Conservation (phyloP, 805 yeast genomes). For the Candida michaelii region DNA sequence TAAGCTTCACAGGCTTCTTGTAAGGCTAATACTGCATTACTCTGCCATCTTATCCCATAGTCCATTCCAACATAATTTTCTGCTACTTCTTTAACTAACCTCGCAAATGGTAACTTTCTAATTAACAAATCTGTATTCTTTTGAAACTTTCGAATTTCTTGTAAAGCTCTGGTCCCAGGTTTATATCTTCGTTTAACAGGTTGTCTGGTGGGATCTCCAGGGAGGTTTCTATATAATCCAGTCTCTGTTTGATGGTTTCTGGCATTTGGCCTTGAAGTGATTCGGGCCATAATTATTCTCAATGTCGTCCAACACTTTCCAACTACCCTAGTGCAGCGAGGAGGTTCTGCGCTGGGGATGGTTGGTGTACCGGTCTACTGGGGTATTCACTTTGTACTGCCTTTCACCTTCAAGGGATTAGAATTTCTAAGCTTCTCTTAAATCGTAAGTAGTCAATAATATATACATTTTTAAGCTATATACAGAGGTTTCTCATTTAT, state of each 20-base stretch:
- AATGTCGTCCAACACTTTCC: no score
- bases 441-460: no score
- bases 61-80: slow-evolving; percentile 54
- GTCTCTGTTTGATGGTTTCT: slow-evolving; percentile 10
- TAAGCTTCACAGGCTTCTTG: slow-evolving; percentile 85
- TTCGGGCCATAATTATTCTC: slow-evolving; percentile 6
- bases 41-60: slow-evolving; percentile 72
- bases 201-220: slow-evolving; percentile 27
- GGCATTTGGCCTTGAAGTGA: slow-evolving; percentile 4
- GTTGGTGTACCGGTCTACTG: no score
- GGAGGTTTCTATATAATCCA: slow-evolving; percentile 11
- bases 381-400: no score
- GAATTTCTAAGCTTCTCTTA: no score
- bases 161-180: slow-evolving; percentile 66
- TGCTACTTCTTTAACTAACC: slow-evolving; percentile 73
- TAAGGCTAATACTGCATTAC: slow-evolving; percentile 70
- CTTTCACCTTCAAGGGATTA: no score
- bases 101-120: slow-evolving; percentile 74
- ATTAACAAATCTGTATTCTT: slow-evolving; percentile 65
- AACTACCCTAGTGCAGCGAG: no score
- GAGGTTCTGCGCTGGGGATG: no score
- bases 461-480: no score
- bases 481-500: no score
- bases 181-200: slow-evolving; percentile 45
- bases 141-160: slow-evolving; percentile 69